Evolutionary conservation across 306 rosid genomes (phyloP).

Genomic region (Morella rubra): DNA sequence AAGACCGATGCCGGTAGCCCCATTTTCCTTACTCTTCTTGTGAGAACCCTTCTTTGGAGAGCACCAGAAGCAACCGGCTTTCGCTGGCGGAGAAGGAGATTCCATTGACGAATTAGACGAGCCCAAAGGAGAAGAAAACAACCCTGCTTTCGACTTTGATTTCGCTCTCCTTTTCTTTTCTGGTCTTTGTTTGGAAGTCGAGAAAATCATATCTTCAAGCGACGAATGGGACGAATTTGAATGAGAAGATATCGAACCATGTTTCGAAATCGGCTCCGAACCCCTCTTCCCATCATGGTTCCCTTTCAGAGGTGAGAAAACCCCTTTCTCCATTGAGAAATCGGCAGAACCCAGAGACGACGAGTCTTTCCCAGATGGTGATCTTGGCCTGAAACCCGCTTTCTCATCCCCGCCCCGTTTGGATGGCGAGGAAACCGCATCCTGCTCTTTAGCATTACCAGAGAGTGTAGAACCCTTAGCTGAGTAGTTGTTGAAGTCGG

Average conservation of each 20-base stretch:
- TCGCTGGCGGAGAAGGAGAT: slow-evolving; percentile 68
- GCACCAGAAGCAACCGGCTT: slow-evolving; percentile 69
- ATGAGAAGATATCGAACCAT: slow-evolving; percentile 39
- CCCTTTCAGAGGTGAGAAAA: slow-evolving; percentile 10
- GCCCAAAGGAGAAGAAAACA: slow-evolving; percentile 30
- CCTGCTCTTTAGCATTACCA: neutral
- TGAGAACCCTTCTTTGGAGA: slow-evolving; percentile 66
- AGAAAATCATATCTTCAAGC: slow-evolving; percentile 40
- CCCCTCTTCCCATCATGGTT: slow-evolving; percentile 12
- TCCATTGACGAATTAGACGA: slow-evolving; percentile 29
- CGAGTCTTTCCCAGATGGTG: slow-evolving; percentile 24
- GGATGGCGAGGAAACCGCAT: slow-evolving; percentile 30
- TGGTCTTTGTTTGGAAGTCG: slow-evolving; percentile 29
- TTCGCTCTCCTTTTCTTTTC: neutral
- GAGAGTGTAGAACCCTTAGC: slow-evolving; percentile 9
- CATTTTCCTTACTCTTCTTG: slow-evolving; percentile 50
- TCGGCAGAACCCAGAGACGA: slow-evolving; percentile 24
- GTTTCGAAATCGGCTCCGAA: slow-evolving; percentile 21
- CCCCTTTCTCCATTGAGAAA: neutral
- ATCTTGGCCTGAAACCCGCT: slow-evolving; percentile 6
- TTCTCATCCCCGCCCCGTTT: slow-evolving; percentile 29
- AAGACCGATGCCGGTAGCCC: slow-evolving; percentile 1
- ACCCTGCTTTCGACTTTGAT: slow-evolving; percentile 16
- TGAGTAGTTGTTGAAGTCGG: slow-evolving; percentile 5
- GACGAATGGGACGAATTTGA: slow-evolving; percentile 42